Evolutionary conservation across 73 alveolate genomes (phyloP), one percentile per base, ranked within the genome.

Genomic region (Blepharisma stoltei): DNA sequence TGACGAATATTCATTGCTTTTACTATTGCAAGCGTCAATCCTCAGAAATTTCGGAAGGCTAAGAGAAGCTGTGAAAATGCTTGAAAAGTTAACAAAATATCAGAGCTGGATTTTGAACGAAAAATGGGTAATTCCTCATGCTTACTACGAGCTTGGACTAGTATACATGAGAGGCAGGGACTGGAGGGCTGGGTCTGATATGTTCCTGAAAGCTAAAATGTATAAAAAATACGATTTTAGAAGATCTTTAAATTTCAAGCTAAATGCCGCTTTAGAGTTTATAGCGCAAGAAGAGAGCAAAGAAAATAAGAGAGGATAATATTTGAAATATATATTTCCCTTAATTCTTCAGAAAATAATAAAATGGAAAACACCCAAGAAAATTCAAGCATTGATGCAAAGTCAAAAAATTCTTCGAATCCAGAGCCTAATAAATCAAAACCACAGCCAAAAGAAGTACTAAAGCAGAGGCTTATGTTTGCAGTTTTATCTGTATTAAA

Each of bases 111-210:
- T 69, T 37, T 9, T 69, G 65, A 18, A 69, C 4, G 79, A 69
- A 38, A 69, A 38, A n/a, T 69, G 55, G 55, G 60, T 69, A 37
- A 43, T 69, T 43, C 79, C 79, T 38, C 79, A 69, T 69, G 79
- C 79, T 1, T 53, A 14, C 41, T 69, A 69, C 45, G 79, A 69
- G 5, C 18, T 69, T 38, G 79, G 67, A n/a, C 11, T 69, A 53
- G 79, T 69, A 14, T 46, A 46, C 41, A 18, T 69, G 25, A 69
- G 27, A 69, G 55, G 79, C 0, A 69, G 79, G 38, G 79, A 69
- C 65, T 69, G 79, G 79, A 38, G 27, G 27, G 21, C 41, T 11
- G 79, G 67, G 14, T 7, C 41, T 44, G 21, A 9, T 23, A 11
- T 14, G 25, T 46, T 69, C 60, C 32, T 20, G 11, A 69, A 69